Evolutionary conservation across 129 eudicot genomes (phyloP).

Genomic region (Flaveria robusta): DNA sequence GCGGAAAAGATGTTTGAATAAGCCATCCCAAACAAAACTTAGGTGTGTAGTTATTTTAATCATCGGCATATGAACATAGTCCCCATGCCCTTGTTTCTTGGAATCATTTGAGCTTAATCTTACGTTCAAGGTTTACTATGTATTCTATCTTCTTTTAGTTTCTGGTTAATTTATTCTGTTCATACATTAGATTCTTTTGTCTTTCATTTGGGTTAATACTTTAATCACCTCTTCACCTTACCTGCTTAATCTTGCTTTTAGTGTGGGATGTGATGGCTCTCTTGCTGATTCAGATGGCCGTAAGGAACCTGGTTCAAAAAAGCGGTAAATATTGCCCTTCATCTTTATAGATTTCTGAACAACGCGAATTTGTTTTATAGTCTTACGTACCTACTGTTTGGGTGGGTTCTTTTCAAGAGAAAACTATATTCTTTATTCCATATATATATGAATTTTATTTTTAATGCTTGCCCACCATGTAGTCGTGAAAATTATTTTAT

Average conservation of each 20-base stretch:
- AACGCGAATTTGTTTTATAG: neutral
- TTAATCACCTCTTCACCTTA: conserved; percentile 7
- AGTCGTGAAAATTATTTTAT: neutral
- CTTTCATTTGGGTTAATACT: conserved; percentile 8
- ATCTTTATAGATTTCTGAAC: neutral
- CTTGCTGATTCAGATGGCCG: conserved; percentile 41
- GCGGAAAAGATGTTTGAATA: neutral
- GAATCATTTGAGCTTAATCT: neutral
- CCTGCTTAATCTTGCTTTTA: conserved; percentile 22
- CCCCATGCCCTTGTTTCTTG: neutral
- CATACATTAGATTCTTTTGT: neutral
- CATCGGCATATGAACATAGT: neutral
- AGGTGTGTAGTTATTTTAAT: neutral
- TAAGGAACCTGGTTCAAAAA: conserved; percentile 63
- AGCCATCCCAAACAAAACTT: neutral
- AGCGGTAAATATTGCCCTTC: conserved; percentile 47
- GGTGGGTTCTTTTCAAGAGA: neutral
- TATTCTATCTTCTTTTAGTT: neutral
- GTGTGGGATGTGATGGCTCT: conserved; percentile 60
- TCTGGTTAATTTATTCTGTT: neutral
- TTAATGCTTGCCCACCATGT: neutral
- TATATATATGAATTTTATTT: neutral
- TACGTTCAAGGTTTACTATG: conserved; percentile 2
- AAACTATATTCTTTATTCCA: neutral
- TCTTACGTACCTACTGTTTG: conserved; percentile 3